Base-by-base conservation (phyloP, 2,329 filamentous ascomycete genomes). In the Chaetomiaceae sp. region DNA sequence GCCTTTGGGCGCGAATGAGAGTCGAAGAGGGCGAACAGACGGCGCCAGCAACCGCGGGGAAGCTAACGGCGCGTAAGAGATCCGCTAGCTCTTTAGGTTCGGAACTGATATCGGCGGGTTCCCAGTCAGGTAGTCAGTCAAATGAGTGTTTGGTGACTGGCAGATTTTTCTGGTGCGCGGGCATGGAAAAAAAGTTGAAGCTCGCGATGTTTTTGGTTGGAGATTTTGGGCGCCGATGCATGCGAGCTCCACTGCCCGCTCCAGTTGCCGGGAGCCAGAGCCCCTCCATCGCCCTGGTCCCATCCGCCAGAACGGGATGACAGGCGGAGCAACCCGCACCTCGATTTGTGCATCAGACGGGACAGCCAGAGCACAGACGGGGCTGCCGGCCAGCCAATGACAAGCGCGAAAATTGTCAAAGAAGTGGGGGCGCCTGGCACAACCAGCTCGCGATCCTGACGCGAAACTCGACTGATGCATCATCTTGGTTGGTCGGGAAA, bases 201-300 rank as follows among this genome's bases (percentile, higher is more conserved):
- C 51, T 55, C 43, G 39, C 49, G 56, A 55, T 59, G 59, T 55
- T 52, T 57, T 58, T 31, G 51, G 53, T 57, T 60, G 56, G 53
- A 59, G 49, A 51, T 54, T 64, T 65, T 61, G 61, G 63, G 63
- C 63, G 44, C 53, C 55, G 57, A 65, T 62, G 63, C 60, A 53
- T 63, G 55, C 39, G 53, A 60, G 58, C 58, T 58, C 53, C 48
- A 55, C 53, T 33, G 22, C 15, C 19, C 17, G n/a, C 17, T 4
- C 27, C 54, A 51, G 60, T 59, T 62, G 62, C 59, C 51, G 57
- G 59, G 60, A 51, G 54, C 55, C 53, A 56, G 51, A 51, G 50
- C 54, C 55, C 54, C 59, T 54, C 55, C 58, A 58, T 51, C 20
- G 27, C 8, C 22, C 36, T 34, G 46, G 42, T 44, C 51, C 49